phyloP scores from a whole-genome alignment of 2,329 filamentous ascomycete genomes.

The Didymella lethalis region DNA sequence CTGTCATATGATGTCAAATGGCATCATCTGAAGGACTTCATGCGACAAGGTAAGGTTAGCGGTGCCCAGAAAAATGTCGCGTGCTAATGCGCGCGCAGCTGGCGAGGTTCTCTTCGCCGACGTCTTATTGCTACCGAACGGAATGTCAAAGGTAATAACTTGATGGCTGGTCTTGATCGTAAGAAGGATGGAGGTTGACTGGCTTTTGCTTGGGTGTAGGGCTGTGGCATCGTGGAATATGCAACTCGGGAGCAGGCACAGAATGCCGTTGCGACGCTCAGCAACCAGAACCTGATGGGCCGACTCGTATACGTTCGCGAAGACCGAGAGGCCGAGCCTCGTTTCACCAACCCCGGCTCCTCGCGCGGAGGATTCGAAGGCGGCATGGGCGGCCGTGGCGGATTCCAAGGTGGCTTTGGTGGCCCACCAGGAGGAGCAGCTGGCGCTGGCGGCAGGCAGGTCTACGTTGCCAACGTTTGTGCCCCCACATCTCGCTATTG shows the following conservation, averaged over 20 bases:
- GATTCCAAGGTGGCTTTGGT: conserved; percentile 57
- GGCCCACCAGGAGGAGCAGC: conserved; percentile 66
- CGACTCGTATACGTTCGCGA: conserved; percentile 98
- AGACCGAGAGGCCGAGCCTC: conserved; percentile 97
- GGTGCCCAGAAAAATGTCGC: conserved; percentile 15
- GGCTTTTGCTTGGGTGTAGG: conserved; percentile 93
- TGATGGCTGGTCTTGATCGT: conserved; percentile 78
- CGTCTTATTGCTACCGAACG: conserved; percentile 98
- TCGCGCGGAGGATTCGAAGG: conserved; percentile 61
- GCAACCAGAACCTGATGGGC: conserved; percentile 99
- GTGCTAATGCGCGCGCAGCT: conserved; percentile 67
- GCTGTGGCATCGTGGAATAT: conserved; percentile 99
- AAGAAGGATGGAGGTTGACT: conserved; percentile 97
- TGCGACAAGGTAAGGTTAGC: conserved; percentile 87
- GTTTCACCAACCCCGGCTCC: conserved; percentile 78
- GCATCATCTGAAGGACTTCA: conserved; percentile 99
- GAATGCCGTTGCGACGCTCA: conserved; percentile 94
- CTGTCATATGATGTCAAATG: conserved; percentile 99
- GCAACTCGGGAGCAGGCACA: conserved; percentile 99
- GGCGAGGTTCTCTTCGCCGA: conserved; percentile 99
- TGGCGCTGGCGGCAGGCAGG: conserved; percentile 78
- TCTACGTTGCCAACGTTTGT: conserved; percentile 99
- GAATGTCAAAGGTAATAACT: conserved; percentile 99
- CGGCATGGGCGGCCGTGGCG: conserved; percentile 52
- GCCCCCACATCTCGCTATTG: conserved; percentile 45